Base-by-base conservation (phyloP, 768 basidiomycete species). In the Cubamyces lactineus region DNA sequence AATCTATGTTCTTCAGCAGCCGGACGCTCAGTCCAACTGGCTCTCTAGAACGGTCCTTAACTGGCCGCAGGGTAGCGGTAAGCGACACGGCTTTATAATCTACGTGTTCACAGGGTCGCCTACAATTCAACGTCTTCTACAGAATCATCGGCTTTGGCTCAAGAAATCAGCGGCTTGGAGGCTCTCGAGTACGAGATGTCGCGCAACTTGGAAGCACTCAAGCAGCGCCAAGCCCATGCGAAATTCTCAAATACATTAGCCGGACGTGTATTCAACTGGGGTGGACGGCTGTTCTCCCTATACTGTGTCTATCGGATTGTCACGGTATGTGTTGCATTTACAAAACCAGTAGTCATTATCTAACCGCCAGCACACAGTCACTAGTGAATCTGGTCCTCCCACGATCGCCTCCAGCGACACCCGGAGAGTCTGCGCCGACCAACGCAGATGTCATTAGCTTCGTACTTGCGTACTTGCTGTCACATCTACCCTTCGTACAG, bases 141-240 rank as follows among this genome's bases (percentile, higher is more conserved):
- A 82, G 81, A 79, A 49, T 68, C 74, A 13, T 73, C 66, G 21
- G 71, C 75, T 1, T 66, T 82, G 21, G 71, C 74, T 30, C 84
- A 86, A 69, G 89, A 91, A 70, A 68, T 89, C 9, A 75, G 77
- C 38, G 90, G 89, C 0, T 76, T 92, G 5, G 78, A 87, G 66
- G 83, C 87, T 0, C 78, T 92, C 1, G 86, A 89, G 67, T 80
- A 84, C 46, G 83, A 91, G 66, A 90, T 91, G 86, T 73, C 75
- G 41, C 78, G 78, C 26, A 86, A 84, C 62, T 65, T 90, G 3
- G 79, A 83, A 40, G 71, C 72, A 2, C 73, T 89, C 45, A 81
- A 80, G 42, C 76, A 76, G 45, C 77, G 80, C 8, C 82, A 81
- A 19, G 79, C 83, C 40, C 72, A 77, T 26, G 82, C 79, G 39